Conservation (phyloP, 2,329 filamentous ascomycete genomes). For the Clonostachys byssicola region DNA sequence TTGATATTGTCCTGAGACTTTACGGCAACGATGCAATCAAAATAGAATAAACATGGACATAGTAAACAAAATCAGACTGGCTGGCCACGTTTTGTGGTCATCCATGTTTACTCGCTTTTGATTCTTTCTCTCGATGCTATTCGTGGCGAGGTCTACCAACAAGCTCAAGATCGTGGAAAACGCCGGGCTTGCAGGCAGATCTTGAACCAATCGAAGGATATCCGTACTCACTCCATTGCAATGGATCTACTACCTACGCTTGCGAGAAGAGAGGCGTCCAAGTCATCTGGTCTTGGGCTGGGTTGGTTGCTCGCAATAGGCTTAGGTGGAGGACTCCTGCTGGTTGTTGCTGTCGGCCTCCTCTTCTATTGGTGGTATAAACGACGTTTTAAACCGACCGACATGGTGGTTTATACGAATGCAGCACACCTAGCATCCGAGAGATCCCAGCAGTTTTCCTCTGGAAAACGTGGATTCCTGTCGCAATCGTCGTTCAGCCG, state of each 20-base stretch:
- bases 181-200: not conserved
- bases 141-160: not conserved
- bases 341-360: slow-evolving; percentile 36
- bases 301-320: slow-evolving; percentile 39
- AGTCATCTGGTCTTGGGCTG: slow-evolving; percentile 16
- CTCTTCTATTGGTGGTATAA: slow-evolving; percentile 32
- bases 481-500: not conserved
- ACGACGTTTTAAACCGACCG: slow-evolving; percentile 7
- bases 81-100: not conserved
- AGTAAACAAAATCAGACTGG: slow-evolving; percentile 1
- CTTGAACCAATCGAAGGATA: too few species aligned
- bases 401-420: too few species aligned
- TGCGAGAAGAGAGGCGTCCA: not conserved
- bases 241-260: not conserved
- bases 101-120: not conserved
- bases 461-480: slow-evolving; percentile 10
- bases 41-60: slow-evolving; percentile 1
- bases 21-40: slow-evolving; percentile 7
- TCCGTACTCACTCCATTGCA: not conserved
- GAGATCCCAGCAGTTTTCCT: not conserved
- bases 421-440: not conserved
- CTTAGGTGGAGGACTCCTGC: slow-evolving; percentile 38
- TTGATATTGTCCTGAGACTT: slow-evolving; percentile 18
- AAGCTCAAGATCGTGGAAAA: not conserved
- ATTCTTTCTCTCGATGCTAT: not conserved